Evolutionary conservation across 2,329 filamentous ascomycete species (phyloP).

Genomic region (Hymenoscyphus albidus): DNA sequence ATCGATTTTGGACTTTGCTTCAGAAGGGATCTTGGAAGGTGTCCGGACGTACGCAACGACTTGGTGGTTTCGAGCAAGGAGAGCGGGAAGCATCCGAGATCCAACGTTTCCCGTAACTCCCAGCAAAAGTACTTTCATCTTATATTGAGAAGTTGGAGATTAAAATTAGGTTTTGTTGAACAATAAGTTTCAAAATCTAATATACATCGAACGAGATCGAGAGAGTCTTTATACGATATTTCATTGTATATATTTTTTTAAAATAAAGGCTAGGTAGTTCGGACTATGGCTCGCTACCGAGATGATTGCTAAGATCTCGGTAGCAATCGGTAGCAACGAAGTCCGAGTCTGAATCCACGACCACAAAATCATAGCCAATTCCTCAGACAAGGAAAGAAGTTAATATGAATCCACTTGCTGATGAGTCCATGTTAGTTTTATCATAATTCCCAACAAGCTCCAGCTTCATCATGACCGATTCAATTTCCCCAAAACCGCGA

Average conservation of each 20-base stretch:
- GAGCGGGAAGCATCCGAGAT: conserved; percentile 35
- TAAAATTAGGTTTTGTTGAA: conserved; percentile 1
- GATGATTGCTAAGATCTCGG: conserved; percentile 8
- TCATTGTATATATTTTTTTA: too few species aligned
- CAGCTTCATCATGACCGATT: conserved; percentile 9
- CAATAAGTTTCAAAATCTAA: background rate
- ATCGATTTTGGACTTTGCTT: conserved; percentile 32
- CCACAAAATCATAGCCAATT: background rate
- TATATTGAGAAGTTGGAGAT: conserved; percentile 10
- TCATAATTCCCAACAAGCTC: background rate
- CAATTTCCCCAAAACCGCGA: background rate
- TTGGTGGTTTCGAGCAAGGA: conserved; percentile 35
- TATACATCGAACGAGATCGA: background rate
- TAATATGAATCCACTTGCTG: conserved; percentile 11
- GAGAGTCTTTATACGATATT: conserved; percentile 6
- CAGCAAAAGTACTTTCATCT: conserved; percentile 41
- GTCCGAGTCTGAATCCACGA: conserved; percentile 10
- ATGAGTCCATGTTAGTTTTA: background rate
- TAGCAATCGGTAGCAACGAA: conserved; percentile 16
- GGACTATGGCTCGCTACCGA: background rate
- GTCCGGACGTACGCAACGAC: conserved; percentile 41
- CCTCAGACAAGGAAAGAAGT: conserved; percentile 5
- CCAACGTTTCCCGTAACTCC: conserved; percentile 41
- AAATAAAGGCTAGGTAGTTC: conserved; percentile 12
- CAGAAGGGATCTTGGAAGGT: conserved; percentile 37